phyloP scores from a whole-genome alignment of 2,329 filamentous ascomycete species.

The Exophiala bonariae region DNA sequence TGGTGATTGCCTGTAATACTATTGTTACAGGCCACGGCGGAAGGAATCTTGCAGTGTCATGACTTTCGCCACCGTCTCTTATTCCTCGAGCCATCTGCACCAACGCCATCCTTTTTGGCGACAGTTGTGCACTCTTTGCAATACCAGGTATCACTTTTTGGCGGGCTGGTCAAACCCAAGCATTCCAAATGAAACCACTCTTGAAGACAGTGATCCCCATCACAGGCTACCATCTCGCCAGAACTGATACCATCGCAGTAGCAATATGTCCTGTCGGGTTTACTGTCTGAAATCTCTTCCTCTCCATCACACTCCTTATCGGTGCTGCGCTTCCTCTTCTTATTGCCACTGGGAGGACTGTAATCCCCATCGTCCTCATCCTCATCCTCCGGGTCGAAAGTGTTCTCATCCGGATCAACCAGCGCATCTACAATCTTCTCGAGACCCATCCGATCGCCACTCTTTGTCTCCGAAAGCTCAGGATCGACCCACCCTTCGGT shows the following conservation, averaged over 20 bases:
- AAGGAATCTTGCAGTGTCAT: too few species aligned
- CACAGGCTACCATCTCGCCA: constrained; percentile 80
- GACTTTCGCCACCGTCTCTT: too few species aligned
- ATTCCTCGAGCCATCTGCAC: too few species aligned
- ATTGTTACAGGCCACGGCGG: too few species aligned
- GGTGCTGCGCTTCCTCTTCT: not conserved
- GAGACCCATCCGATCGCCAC: constrained; percentile 21
- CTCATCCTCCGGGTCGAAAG: constrained; percentile 5
- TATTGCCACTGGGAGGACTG: not conserved
- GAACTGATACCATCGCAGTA: constrained; percentile 78
- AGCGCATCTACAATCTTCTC: constrained; percentile 12
- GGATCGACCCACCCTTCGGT: constrained; percentile 30
- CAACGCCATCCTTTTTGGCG: too few species aligned
- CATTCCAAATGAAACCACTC: constrained; percentile 84
- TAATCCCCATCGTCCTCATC: constrained; percentile 3
- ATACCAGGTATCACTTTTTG: constrained; percentile 73
- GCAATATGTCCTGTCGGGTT: constrained; percentile 54
- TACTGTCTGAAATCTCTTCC: constrained; percentile 28
- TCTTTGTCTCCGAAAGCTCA: constrained; percentile 25
- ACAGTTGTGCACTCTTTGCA: constrained; percentile 66
- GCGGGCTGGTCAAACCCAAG: constrained; percentile 73
- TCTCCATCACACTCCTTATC: not conserved
- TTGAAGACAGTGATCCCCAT: constrained; percentile 67
- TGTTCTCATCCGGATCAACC: constrained; percentile 9
- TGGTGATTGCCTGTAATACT: too few species aligned